Percentiles rank a stretch among this genome's conserved stretches.
These are phyloP conservation scores for Ploettnerulaceae sp. DNA, from an alignment of 2,329 filamentous ascomycete genomes.

Conservation along the genomic window DNA sequence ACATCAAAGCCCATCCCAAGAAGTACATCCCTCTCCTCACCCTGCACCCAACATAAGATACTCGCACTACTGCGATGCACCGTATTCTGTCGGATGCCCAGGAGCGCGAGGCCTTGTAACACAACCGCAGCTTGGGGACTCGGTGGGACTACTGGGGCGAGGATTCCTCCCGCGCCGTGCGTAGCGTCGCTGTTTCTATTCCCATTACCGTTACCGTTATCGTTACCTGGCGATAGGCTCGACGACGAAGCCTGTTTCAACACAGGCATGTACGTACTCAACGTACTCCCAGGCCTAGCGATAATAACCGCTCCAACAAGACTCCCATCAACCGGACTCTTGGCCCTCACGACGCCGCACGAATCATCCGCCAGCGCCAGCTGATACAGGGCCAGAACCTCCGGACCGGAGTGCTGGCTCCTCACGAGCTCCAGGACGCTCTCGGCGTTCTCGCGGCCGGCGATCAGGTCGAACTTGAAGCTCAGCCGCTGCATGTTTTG, in stretches of 20 bases:
- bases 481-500: conserved; percentile 47
- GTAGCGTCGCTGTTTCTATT: conserved; percentile 19
- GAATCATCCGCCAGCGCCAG: conserved; percentile 56
- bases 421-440: conserved; percentile 60
- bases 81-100: conserved; percentile 63
- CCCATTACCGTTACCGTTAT: no score
- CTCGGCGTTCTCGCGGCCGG: conserved; percentile 55
- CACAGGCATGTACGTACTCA: conserved; percentile 57
- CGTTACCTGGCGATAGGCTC: no score
- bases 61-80: conserved; percentile 53
- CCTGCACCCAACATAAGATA: conserved; percentile 47
- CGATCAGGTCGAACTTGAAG: conserved; percentile 61
- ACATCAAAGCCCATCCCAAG: conserved; percentile 76
- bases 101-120: conserved; percentile 58
- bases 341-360: conserved; percentile 61
- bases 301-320: conserved; percentile 62
- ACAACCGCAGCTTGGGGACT: conserved; percentile 58
- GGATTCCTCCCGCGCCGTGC: conserved; percentile 55
- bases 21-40: conserved; percentile 53
- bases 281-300: conserved; percentile 54
- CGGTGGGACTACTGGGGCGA: conserved; percentile 60
- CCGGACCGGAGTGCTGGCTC: conserved; percentile 57
- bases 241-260: no score
- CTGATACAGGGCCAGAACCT: conserved; percentile 61
- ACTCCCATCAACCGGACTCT: conserved; percentile 54